Conservation (phyloP, 2,329 filamentous ascomycete genomes). For the Epichloe festucae region DNA sequence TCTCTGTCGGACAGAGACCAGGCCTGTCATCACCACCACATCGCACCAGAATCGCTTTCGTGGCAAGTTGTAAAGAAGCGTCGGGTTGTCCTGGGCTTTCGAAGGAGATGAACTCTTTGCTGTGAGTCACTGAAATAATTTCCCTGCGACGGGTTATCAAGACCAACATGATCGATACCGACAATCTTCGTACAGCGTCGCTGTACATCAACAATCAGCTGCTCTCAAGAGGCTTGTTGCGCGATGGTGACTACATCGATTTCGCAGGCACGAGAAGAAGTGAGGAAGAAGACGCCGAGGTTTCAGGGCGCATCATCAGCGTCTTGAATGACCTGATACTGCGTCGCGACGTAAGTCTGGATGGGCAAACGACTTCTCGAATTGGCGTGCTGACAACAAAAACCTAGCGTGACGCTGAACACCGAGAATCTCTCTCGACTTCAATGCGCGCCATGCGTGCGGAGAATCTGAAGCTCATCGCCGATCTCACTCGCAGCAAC, state of each 20-base stretch:
- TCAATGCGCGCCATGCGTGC: slow-evolving; percentile 65
- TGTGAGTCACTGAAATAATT: neutral
- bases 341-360: slow-evolving; percentile 59
- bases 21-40: neutral
- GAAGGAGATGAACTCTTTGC: neutral
- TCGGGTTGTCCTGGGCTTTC: neutral
- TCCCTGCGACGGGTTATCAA: neutral
- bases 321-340: slow-evolving; percentile 88
- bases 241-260: slow-evolving; percentile 63
- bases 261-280: slow-evolving; percentile 61
- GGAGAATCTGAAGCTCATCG: slow-evolving; percentile 60
- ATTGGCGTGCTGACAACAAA: slow-evolving; percentile 5
- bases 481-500: slow-evolving; percentile 48
- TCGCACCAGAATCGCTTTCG: slow-evolving; percentile 2
- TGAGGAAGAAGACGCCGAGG: slow-evolving; percentile 40
- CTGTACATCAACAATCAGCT: slow-evolving; percentile 63
- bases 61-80: neutral
- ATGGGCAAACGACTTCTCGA: neutral
- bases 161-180: slow-evolving; percentile 38
- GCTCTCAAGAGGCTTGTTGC: slow-evolving; percentile 49
- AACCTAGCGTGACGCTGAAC: slow-evolving; percentile 69
- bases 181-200: slow-evolving; percentile 54
- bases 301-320: slow-evolving; percentile 80
- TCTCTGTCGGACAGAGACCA: slow-evolving; percentile 1
- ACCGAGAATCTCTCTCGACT: slow-evolving; percentile 69